These are phyloP conservation scores for Entophlyctis luteolus DNA, from an alignment of 192 early-diverging fungal species.

Conservation along the genomic window DNA sequence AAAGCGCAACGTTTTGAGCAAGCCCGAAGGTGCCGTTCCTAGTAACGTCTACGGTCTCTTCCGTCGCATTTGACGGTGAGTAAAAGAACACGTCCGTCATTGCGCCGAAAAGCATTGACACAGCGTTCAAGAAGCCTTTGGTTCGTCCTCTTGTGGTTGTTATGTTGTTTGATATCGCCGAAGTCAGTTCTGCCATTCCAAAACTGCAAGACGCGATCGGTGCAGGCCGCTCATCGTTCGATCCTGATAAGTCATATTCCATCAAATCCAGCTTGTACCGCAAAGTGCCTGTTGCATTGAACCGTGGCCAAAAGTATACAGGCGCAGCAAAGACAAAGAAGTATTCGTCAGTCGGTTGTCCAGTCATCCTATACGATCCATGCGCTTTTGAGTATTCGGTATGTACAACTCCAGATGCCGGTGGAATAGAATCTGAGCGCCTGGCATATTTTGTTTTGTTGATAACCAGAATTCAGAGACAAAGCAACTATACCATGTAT, in stretches of 20 bases:
- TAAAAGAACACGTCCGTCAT: background rate
- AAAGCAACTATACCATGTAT: background rate
- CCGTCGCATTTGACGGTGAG: background rate
- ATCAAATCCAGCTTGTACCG: background rate
- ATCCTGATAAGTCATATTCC: slow-evolving; percentile 1
- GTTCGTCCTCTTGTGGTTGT: background rate
- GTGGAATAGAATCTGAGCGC: background rate
- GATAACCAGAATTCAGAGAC: background rate
- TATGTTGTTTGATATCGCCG: background rate
- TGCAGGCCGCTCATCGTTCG: background rate
- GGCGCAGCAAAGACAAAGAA: slow-evolving; percentile 15
- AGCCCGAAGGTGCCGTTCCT: background rate
- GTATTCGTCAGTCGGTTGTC: slow-evolving; percentile 5
- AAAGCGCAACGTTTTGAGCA: background rate
- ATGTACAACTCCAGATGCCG: background rate
- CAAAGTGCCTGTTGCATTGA: background rate
- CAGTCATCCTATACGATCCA: background rate
- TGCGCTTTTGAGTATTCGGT: background rate
- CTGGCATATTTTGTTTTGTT: background rate
- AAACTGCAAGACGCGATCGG: background rate
- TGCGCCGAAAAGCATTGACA: background rate
- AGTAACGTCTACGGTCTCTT: background rate
- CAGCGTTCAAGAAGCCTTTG: too few relatives aligned
- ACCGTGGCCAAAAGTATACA: background rate
- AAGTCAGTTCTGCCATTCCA: background rate